Percentiles rank a stretch among this genome's conserved stretches.
Evolutionary conservation across 495 filamentous ascomycete genomes (phyloP).

Genomic region (Hypomontagnella submonticulosa): DNA sequence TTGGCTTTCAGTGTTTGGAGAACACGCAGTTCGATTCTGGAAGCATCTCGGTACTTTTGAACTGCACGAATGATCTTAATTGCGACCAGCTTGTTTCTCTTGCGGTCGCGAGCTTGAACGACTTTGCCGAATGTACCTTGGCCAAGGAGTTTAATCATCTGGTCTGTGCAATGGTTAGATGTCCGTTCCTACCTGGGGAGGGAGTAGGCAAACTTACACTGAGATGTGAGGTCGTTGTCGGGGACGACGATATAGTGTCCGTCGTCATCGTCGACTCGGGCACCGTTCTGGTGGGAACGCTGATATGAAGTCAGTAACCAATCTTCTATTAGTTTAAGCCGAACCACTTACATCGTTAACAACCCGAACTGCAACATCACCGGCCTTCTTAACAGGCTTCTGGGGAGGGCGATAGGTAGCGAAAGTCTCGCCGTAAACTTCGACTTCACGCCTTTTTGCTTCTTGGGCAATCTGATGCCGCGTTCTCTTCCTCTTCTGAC

Average conservation of each 20-base stretch:
- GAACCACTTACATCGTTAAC: constrained; percentile 80
- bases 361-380: constrained; percentile 86
- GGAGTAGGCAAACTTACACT: constrained; percentile 75
- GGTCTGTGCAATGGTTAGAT: constrained; percentile 68
- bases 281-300: constrained; percentile 64
- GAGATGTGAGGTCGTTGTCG: constrained; percentile 81
- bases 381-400: constrained; percentile 88
- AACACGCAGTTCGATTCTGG: constrained; percentile 94
- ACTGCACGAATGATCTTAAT: constrained; percentile 99
- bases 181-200: constrained; percentile 11
- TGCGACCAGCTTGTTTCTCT: constrained; percentile 79
- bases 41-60: constrained; percentile 96
- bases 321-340: constrained; percentile 4
- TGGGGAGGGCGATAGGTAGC: constrained; percentile 85
- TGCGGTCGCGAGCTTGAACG: constrained; percentile 86
- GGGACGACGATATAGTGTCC: constrained; percentile 94
- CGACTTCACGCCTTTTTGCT: constrained; percentile 77
- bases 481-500: constrained; percentile 90
- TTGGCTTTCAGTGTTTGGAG: constrained; percentile 89
- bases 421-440: constrained; percentile 74
- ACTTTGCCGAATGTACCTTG: constrained; percentile 99
- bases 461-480: constrained; percentile 81
- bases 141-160: constrained; percentile 86
- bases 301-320: constrained; percentile 39
- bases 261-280: constrained; percentile 87